Base-by-base conservation (phyloP, 2,329 filamentous ascomycete species). In the Ramularia collo-cygni region DNA sequence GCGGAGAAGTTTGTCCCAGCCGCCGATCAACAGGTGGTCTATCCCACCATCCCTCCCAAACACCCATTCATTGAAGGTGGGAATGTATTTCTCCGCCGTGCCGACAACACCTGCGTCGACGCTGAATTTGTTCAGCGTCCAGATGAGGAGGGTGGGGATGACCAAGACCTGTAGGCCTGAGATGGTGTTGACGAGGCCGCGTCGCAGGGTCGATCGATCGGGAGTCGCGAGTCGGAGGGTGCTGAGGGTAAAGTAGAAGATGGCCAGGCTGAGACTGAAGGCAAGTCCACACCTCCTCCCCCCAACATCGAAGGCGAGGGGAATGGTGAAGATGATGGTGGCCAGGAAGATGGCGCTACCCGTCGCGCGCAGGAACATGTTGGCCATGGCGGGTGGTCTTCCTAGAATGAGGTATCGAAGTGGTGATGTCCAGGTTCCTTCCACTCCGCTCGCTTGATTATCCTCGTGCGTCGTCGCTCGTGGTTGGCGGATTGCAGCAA, bases 251-350 rank as follows among this genome's bases (percentile, higher is more conserved):
- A 95, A 83, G 70, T 96, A 96, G 72, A 93, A 96, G 56, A 76
- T 73, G 54, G 90, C 89, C 39, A 96, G 77, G 34, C 85, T 79
- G 38, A 96, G 76, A 60, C 88, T 95, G 70, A 93, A 96, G 48
- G 88, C 90, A 59, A 98, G 75, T 44, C 92, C 92, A 60, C 88
- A 94, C 56, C 92, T 89, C 58, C 87, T 82, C 47, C 92, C 92
- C 62, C 92, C 92, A 58, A 96, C 90, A 77, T 98, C 92, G 70
- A 96, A 96, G 58, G 90, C 86, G 61, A 98, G 81, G 47, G 92
- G 92, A 62, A 98, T 92, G 47, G 88, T 95, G 61, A 96, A 84
- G 60, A 96, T 81, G 64, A 95, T 88, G 67, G 85, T 85, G 66
- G 89, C 76, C 56, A 96, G 80, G 69, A 95, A 96, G 68, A 65